These are phyloP conservation scores for Haberlea rhodopensis DNA, from an alignment of 257 asterid genomes.

Conservation along the genomic window DNA sequence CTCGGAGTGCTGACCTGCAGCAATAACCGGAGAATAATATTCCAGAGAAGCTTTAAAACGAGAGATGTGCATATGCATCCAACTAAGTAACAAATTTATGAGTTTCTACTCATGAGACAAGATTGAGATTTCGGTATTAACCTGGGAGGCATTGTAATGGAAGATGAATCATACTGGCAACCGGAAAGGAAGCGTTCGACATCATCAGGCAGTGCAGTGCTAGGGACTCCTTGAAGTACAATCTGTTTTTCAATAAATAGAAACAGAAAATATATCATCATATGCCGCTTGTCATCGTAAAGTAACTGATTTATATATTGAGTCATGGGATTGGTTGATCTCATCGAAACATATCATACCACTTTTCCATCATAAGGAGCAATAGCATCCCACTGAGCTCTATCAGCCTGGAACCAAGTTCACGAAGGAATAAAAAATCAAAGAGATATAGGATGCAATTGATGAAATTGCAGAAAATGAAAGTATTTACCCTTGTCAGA, in stretches of 20 bases:
- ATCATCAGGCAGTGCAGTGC: conserved; percentile 60
- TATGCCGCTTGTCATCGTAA: background rate
- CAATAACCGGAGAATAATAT: background rate
- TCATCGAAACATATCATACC: conserved; percentile 43
- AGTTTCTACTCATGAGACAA: conserved; percentile 5
- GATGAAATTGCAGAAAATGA: background rate
- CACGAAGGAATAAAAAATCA: conserved; percentile 9
- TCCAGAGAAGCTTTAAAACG: conserved; percentile 6
- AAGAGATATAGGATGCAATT: background rate
- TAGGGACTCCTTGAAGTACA: conserved; percentile 64
- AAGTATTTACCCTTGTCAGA: conserved; percentile 52
- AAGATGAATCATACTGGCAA: conserved; percentile 60
- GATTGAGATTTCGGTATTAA: conserved; percentile 23
- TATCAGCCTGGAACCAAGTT: conserved; percentile 50
- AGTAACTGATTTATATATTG: background rate
- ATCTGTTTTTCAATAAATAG: conserved; percentile 37
- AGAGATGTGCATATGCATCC: conserved; percentile 1
- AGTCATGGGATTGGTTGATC: conserved; percentile 8
- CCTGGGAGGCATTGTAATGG: conserved; percentile 49
- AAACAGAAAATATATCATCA: conserved; percentile 4
- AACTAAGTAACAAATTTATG: background rate
- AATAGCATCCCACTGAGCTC: conserved; percentile 50
- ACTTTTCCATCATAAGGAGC: conserved; percentile 69
- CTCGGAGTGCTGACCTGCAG: conserved; percentile 46
- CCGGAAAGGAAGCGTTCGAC: conserved; percentile 81